These are phyloP conservation scores for Brettanomyces naardenensis DNA, from an alignment of 805 yeast species.

Conservation along the genomic window DNA sequence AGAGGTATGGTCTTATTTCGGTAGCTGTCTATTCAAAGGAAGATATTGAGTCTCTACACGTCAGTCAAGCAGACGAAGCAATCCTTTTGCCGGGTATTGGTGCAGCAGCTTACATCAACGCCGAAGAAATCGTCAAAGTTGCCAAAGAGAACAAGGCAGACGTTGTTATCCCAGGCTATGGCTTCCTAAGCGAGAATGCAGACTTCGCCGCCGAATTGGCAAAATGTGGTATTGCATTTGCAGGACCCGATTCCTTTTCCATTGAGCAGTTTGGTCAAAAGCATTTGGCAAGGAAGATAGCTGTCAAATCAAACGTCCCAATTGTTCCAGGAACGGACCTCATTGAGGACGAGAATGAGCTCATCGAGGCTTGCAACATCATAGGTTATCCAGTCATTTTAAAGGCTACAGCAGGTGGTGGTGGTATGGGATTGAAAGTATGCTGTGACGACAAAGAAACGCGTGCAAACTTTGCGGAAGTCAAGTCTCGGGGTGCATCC, in stretches of 20 bases:
- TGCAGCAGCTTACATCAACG: slow-evolving; percentile 20
- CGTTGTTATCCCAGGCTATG: slow-evolving; percentile 33
- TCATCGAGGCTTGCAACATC: slow-evolving; percentile 10
- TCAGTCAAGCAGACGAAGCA: slow-evolving; percentile 19
- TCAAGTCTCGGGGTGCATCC: slow-evolving; percentile 19
- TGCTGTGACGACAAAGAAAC: slow-evolving; percentile 12
- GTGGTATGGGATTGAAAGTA: slow-evolving; percentile 24
- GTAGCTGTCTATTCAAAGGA: slow-evolving; percentile 20
- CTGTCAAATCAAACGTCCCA: slow-evolving; percentile 18
- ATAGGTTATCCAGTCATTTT: slow-evolving; percentile 23
- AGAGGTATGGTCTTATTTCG: slow-evolving; percentile 10
- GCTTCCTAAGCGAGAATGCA: slow-evolving; percentile 30
- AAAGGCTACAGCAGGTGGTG: slow-evolving; percentile 26
- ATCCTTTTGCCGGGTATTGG: slow-evolving; percentile 19
- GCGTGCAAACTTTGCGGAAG: slow-evolving; percentile 11
- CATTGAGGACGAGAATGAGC: slow-evolving; percentile 7
- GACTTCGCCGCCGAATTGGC: slow-evolving; percentile 14
- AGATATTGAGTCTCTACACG: slow-evolving; percentile 24
- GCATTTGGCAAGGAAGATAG: slow-evolving; percentile 20
- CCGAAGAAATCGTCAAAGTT: slow-evolving; percentile 18
- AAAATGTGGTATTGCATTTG: slow-evolving; percentile 15
- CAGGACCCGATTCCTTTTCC: slow-evolving; percentile 20
- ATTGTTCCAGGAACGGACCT: slow-evolving; percentile 22
- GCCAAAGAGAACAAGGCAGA: slow-evolving; percentile 26
- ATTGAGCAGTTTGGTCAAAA: slow-evolving; percentile 23